These are phyloP conservation scores for Clonostachys solani DNA, from an alignment of 2,329 filamentous ascomycete genomes.

Conservation along the genomic window DNA sequence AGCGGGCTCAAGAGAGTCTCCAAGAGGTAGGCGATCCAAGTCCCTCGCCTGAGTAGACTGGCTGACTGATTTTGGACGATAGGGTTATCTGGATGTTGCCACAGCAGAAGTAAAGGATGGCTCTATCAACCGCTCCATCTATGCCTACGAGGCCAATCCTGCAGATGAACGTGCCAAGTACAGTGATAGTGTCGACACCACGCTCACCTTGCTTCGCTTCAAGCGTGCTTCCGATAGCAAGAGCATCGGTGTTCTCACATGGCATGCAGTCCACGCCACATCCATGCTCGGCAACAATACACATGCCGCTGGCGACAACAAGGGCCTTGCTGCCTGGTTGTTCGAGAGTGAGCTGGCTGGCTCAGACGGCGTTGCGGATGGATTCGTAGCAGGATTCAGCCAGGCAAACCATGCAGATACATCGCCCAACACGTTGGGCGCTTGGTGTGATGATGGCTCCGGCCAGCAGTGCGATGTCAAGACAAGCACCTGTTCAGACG, in stretches of 20 bases:
- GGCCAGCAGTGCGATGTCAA: conserved; percentile 68
- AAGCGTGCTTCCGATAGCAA: conserved; percentile 69
- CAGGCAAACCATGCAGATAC: conserved; percentile 91
- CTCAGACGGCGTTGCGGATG: conserved; percentile 51
- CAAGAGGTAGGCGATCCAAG: conserved; percentile 31
- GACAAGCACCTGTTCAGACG: conserved; percentile 78
- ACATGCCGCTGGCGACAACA: conserved; percentile 89
- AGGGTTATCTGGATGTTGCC: conserved; percentile 67
- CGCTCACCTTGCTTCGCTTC: conserved; percentile 75
- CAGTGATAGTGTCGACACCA: conserved; percentile 45
- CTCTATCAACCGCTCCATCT: conserved; percentile 87
- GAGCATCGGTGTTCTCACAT: conserved; percentile 77
- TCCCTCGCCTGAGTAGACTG: background rate
- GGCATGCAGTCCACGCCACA: conserved; percentile 91
- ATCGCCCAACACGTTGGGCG: conserved; percentile 80
- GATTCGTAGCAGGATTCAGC: conserved; percentile 87
- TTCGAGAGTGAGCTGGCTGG: conserved; percentile 66
- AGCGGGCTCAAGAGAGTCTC: conserved; percentile 61
- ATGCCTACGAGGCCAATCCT: conserved; percentile 84
- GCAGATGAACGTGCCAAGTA: conserved; percentile 70
- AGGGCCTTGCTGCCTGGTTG: conserved; percentile 83
- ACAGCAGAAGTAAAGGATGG: conserved; percentile 67
- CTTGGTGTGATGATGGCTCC: conserved; percentile 84
- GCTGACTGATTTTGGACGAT: conserved; percentile 2
- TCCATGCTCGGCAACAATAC: conserved; percentile 91